A percentile compares a stretch with the other conserved stretches of the same genome.
Evolutionary conservation across 768 basidiomycete species (phyloP).

Genomic region (Asterophora lycoperdoides): DNA sequence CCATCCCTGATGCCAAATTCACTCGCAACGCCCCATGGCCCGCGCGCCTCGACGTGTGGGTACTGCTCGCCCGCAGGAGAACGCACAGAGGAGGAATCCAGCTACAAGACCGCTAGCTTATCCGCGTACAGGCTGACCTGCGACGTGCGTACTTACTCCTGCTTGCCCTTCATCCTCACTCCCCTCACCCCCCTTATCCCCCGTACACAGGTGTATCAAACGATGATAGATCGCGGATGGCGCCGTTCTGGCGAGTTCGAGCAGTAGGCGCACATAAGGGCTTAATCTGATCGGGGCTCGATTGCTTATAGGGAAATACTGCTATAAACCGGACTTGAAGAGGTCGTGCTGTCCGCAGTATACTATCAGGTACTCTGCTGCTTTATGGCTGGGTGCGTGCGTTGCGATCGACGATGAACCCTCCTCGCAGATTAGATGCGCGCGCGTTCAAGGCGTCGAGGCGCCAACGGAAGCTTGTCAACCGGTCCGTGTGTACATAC

Average conservation of each 20-base stretch:
- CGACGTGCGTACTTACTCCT: constrained; percentile 9
- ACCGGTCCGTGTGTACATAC: constrained; percentile 51
- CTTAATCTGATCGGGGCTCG: neutral
- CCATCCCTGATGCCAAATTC: constrained; percentile 20
- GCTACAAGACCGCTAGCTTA: constrained; percentile 44
- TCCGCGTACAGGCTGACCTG: constrained; percentile 51
- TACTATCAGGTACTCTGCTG: constrained; percentile 68
- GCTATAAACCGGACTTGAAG: constrained; percentile 84
- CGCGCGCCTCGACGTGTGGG: constrained; percentile 47
- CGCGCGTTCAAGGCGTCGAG: constrained; percentile 62
- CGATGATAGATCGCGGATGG: constrained; percentile 84
- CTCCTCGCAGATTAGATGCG: constrained; percentile 68
- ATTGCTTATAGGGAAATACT: constrained; percentile 52
- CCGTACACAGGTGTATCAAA: constrained; percentile 60
- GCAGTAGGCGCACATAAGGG: neutral
- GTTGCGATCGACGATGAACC: too few relatives aligned
- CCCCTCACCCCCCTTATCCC: too few relatives aligned
- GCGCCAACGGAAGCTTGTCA: constrained; percentile 70
- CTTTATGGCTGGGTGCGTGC: too few relatives aligned
- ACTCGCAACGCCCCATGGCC: constrained; percentile 33
- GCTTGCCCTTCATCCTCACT: too few relatives aligned
- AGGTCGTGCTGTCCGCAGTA: constrained; percentile 91
- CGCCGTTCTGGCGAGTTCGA: constrained; percentile 46
- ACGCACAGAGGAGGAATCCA: constrained; percentile 39
- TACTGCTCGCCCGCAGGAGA: constrained; percentile 61